These are phyloP conservation scores for Botrytis porri DNA, from an alignment of 2,329 filamentous ascomycete species.

Conservation along the genomic window DNA sequence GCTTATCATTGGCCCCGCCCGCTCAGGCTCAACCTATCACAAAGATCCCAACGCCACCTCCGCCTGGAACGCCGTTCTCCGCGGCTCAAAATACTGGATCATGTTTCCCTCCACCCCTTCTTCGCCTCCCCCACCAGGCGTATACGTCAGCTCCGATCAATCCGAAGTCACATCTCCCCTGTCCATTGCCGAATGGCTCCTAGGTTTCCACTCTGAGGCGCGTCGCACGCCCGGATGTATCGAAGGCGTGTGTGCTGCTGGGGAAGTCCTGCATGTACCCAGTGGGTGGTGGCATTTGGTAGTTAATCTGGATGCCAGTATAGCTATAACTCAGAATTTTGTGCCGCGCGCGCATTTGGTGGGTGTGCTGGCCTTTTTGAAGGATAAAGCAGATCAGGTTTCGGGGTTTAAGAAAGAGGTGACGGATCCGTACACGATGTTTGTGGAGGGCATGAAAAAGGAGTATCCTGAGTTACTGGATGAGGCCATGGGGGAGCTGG, in stretches of 20 bases:
- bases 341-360: constrained; percentile 70
- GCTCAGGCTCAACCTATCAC: constrained; percentile 92
- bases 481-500: constrained; percentile 61
- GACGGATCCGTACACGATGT: constrained; percentile 69
- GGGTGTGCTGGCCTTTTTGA: constrained; percentile 75
- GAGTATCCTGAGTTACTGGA: constrained; percentile 65
- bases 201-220: constrained; percentile 84
- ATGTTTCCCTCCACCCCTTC: constrained; percentile 76
- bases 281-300: constrained; percentile 97
- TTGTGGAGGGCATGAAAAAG: constrained; percentile 64
- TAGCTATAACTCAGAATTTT: constrained; percentile 95
- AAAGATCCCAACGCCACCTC: constrained; percentile 73
- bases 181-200: constrained; percentile 94
- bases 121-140: constrained; percentile 65
- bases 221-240: constrained; percentile 71
- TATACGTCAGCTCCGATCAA: constrained; percentile 84
- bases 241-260: constrained; percentile 79
- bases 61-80: constrained; percentile 92
- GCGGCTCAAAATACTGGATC: constrained; percentile 95
- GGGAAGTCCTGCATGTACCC: constrained; percentile 89
- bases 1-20: constrained; percentile 84
- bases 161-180: constrained; percentile 92
- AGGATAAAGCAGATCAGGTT: constrained; percentile 79
- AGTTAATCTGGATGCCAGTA: constrained; percentile 78
- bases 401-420: constrained; percentile 78